These are phyloP conservation scores for Colletotrichum viniferum DNA, from an alignment of 2,329 filamentous ascomycete genomes.

Conservation along the genomic window DNA sequence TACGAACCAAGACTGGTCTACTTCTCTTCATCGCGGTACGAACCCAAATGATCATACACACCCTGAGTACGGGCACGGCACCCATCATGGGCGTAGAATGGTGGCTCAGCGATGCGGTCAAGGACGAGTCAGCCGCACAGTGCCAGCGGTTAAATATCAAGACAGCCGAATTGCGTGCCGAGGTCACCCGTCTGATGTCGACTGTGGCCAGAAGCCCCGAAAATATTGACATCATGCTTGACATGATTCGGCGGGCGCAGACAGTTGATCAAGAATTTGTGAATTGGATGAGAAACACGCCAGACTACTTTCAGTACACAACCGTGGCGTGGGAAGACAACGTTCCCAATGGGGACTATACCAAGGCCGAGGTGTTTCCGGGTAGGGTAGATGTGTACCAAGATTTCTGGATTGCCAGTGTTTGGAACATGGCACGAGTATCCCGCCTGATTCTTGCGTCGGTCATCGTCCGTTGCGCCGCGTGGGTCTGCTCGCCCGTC, in stretches of 20 bases:
- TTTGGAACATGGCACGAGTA: constrained; percentile 61
- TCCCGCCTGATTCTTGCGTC: constrained; percentile 60
- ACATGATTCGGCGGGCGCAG: constrained; percentile 57
- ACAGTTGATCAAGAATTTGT: constrained; percentile 56
- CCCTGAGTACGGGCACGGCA: constrained; percentile 55
- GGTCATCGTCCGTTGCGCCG: constrained; percentile 61
- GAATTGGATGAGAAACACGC: constrained; percentile 55
- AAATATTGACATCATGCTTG: constrained; percentile 54
- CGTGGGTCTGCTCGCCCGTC: constrained; percentile 63
- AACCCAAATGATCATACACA: constrained; percentile 66
- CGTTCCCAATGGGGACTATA: constrained; percentile 55
- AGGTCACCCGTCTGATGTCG: constrained; percentile 55
- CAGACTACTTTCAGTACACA: constrained; percentile 53
- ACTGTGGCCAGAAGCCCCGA: constrained; percentile 50
- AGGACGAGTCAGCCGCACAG: constrained; percentile 51
- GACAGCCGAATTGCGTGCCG: constrained; percentile 59
- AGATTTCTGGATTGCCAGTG: constrained; percentile 62
- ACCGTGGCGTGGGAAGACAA: constrained; percentile 63
- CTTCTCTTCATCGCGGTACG: constrained; percentile 64
- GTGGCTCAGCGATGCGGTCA: constrained; percentile 61
- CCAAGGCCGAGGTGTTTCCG: constrained; percentile 60
- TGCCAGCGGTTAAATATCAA: constrained; percentile 59
- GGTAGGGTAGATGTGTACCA: constrained; percentile 64
- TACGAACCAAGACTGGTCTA: constrained; percentile 56
- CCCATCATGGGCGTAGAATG: constrained; percentile 61